phyloP scores from a whole-genome alignment of 2,329 filamentous ascomycete species.

The Onygenales sp. region DNA sequence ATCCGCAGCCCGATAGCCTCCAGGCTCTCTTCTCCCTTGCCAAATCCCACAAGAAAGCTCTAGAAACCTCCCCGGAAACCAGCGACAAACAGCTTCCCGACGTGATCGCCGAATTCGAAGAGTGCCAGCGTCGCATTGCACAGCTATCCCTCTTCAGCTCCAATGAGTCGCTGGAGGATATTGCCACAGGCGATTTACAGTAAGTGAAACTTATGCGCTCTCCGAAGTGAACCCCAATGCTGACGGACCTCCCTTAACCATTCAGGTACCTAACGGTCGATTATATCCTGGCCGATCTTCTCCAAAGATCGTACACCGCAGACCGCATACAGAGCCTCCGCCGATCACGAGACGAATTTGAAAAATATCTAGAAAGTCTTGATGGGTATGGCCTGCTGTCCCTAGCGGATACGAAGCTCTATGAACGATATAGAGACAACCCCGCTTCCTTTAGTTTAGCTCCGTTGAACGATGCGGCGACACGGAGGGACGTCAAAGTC shows the following conservation, averaged over 20 bases:
- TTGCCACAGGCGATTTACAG: slow-evolving; percentile 74
- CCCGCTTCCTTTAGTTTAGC: slow-evolving; percentile 65
- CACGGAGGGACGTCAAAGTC: slow-evolving; percentile 75
- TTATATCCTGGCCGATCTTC: slow-evolving; percentile 70
- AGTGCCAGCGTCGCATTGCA: slow-evolving; percentile 60
- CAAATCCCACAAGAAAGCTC: slow-evolving; percentile 43
- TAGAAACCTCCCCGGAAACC: slow-evolving; percentile 53
- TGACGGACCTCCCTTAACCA: too few species aligned
- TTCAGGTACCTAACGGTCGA: slow-evolving; percentile 63
- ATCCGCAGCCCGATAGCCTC: slow-evolving; percentile 44
- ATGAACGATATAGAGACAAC: slow-evolving; percentile 63
- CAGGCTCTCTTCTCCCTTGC: slow-evolving; percentile 46
- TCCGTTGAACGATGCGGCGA: slow-evolving; percentile 55
- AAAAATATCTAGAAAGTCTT: slow-evolving; percentile 64
- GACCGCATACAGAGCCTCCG: slow-evolving; percentile 57
- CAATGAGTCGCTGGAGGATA: slow-evolving; percentile 82
- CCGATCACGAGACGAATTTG: slow-evolving; percentile 60
- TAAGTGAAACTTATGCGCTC: slow-evolving; percentile 29
- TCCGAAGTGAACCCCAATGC: too few species aligned
- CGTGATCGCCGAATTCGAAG: slow-evolving; percentile 61
- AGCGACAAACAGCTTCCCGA: slow-evolving; percentile 53
- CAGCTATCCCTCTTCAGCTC: slow-evolving; percentile 75
- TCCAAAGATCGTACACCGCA: slow-evolving; percentile 54
- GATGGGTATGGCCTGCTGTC: slow-evolving; percentile 70
- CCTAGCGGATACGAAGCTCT: slow-evolving; percentile 55